Conservation (phyloP, 1,284 basidiomycete genomes). For the Volvariella volvacea region DNA sequence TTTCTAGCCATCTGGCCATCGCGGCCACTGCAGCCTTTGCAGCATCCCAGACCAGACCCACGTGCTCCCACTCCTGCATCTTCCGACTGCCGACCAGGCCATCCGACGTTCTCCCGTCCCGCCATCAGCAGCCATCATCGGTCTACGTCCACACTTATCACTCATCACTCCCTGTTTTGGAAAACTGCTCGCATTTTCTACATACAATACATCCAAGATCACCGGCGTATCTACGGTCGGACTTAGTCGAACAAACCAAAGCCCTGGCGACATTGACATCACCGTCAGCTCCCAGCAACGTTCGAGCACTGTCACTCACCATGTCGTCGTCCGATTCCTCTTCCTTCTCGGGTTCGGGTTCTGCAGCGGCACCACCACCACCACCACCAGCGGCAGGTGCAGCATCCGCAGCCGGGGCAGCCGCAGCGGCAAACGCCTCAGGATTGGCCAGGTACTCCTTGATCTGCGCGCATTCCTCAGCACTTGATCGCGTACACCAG, state of each 20-base stretch:
- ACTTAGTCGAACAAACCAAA: slow-evolving; percentile 85
- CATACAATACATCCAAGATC: slow-evolving; percentile 9
- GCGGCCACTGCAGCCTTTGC: no score
- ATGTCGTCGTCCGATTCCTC: slow-evolving; percentile 72
- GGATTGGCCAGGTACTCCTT: slow-evolving; percentile 98
- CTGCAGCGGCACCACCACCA: slow-evolving; percentile 46
- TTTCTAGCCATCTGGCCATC: no score
- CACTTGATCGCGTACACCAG: slow-evolving; percentile 7
- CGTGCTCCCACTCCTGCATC: no score
- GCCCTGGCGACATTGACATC: slow-evolving; percentile 35
- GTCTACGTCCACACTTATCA: not conserved
- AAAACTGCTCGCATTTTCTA: no score
- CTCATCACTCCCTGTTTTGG: not conserved
- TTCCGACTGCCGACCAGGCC: no score
- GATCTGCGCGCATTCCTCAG: slow-evolving; percentile 48
- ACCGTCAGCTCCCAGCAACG: not conserved
- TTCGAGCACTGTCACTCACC: slow-evolving; percentile 33
- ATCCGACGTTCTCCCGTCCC: no score
- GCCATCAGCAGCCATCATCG: no score
- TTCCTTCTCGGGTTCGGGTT: slow-evolving; percentile 75
- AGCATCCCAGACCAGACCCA: no score
- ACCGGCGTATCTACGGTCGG: slow-evolving; percentile 15
- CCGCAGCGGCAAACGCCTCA: slow-evolving; percentile 86
- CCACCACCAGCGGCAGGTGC: slow-evolving; percentile 45
- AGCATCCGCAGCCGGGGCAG: slow-evolving; percentile 54